Base-by-base conservation (phyloP, 441 rosid species). In the Pelargonium australe region DNA sequence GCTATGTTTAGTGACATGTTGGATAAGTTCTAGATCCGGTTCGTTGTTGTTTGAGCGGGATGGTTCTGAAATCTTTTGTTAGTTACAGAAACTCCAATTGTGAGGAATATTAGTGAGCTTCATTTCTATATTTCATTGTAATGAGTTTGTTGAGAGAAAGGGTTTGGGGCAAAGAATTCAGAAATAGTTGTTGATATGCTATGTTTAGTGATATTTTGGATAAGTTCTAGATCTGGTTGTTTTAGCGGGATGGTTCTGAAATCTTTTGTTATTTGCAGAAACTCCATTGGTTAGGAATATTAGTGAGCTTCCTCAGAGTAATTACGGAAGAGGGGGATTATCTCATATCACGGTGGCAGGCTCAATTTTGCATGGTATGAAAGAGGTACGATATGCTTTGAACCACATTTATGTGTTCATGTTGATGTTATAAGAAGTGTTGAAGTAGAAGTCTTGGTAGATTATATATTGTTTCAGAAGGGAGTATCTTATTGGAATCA, bases 301-400 rank as follows among this genome's bases (percentile, higher is more conserved):
- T 19, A 83, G 90, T 64, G 86, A 84, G 57, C 87, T 90, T 73
- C 85, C 89, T 8, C 88, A 83, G 76, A 88, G 83, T 85, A 78
- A 63, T 78, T 89, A 87, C 83, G 98, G 91, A 75, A 86, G 85
- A 68, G 74, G 73, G 68, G 98, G 97, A 13, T 80, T 90, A 63
- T 86, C 97, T n/a, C 98, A 93, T 77, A 84, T 82, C 40, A 93
- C 91, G 41, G 69, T 90, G 63, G 87, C 92, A 43, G 90, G 97
- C 23, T 85, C 97, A 5, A 77, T 85, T 37, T 69, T 82, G 70
- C 88, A 88, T 69, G 97, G 93, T 66, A 68, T 93, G 89, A 93
- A 83, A 81, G 98, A 91, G 89, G 97, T 89, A 72, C 37, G 43
- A 47, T 37, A 64, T 28, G 37, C 45, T 13, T 40, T n/a, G 9